A percentile compares a stretch with the other conserved stretches of the same genome.
Evolutionary conservation across 768 basidiomycete species (phyloP).

Genomic region (Tephrocybe sp.): DNA sequence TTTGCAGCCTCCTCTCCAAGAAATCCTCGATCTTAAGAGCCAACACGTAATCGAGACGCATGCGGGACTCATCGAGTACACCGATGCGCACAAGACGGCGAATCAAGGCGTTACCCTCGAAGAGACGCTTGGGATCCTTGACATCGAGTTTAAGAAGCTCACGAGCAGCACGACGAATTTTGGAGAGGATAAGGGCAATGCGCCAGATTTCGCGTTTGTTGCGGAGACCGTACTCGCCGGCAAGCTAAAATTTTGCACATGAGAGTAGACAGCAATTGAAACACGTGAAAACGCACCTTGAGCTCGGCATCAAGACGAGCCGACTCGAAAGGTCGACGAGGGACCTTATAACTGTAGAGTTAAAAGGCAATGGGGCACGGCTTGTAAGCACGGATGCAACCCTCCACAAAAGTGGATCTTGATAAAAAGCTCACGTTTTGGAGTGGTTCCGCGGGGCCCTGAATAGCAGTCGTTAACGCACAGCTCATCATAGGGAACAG

Average conservation of each 20-base stretch:
- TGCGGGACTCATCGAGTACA: conserved; percentile 98
- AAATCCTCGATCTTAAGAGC: conserved; percentile 99
- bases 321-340: conserved; percentile 94
- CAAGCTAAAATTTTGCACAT: conserved; percentile 59
- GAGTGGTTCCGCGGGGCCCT: conserved; percentile 92
- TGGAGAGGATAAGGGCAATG: conserved; percentile 95
- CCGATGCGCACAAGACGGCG: conserved; percentile 97
- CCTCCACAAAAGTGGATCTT: conserved; percentile 74
- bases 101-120: conserved; percentile 98
- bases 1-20: conserved; percentile 98
- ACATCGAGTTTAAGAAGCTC: conserved; percentile 99
- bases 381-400: conserved; percentile 65
- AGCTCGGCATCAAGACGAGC: conserved; percentile 99
- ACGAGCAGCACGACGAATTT: conserved; percentile 99
- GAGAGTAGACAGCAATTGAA: not conserved
- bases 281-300: conserved; percentile 61
- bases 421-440: conserved; percentile 85
- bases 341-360: conserved; percentile 92
- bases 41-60: conserved; percentile 99
- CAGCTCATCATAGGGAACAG: conserved; percentile 9
- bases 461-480: conserved; percentile 32
- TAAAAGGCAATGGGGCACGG: conserved; percentile 64
- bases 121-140: conserved; percentile 99
- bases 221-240: conserved; percentile 99
- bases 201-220: conserved; percentile 99